Evolutionary conservation across 2,329 filamentous ascomycete species (phyloP).

Genomic region (Penicillium italicum): DNA sequence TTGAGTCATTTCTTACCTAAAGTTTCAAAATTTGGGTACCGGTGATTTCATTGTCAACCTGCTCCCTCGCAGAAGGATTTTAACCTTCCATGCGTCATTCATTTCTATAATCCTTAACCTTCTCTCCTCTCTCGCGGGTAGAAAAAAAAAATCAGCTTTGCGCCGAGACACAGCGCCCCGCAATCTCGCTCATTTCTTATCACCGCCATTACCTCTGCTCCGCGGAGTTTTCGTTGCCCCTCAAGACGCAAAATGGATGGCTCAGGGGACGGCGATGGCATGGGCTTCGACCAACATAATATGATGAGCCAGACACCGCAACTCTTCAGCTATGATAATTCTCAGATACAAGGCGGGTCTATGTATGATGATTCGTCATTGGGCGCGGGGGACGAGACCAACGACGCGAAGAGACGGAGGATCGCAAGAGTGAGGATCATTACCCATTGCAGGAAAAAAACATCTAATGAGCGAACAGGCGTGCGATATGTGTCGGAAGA

Average conservation of each 20-base stretch:
- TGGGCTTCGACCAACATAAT: conserved; percentile 47
- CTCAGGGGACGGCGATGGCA: conserved; percentile 38
- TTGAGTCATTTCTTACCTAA: conserved; percentile 9
- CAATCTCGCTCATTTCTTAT: conserved; percentile 14
- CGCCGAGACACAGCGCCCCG: conserved; percentile 16
- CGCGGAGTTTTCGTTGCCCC: conserved; percentile 14
- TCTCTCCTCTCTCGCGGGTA: conserved; percentile 6
- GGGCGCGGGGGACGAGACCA: conserved; percentile 52
- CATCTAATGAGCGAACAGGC: conserved; percentile 52
- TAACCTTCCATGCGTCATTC: conserved; percentile 15
- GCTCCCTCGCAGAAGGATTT: background rate
- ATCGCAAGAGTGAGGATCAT: conserved; percentile 72
- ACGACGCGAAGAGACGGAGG: conserved; percentile 81
- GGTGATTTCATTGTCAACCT: background rate
- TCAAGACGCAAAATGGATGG: conserved; percentile 31
- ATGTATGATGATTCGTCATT: conserved; percentile 46
- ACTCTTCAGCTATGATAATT: conserved; percentile 65
- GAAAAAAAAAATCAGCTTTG: background rate
- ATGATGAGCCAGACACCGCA: conserved; percentile 64
- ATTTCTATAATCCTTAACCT: background rate
- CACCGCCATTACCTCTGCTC: conserved; percentile 18
- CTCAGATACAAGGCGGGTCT: conserved; percentile 49
- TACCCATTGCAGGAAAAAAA: background rate
- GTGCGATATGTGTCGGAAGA: conserved; percentile 94
- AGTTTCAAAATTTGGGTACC: background rate